phyloP scores from a whole-genome alignment of 2,329 filamentous ascomycete genomes.

The Cladosporium sp. region DNA sequence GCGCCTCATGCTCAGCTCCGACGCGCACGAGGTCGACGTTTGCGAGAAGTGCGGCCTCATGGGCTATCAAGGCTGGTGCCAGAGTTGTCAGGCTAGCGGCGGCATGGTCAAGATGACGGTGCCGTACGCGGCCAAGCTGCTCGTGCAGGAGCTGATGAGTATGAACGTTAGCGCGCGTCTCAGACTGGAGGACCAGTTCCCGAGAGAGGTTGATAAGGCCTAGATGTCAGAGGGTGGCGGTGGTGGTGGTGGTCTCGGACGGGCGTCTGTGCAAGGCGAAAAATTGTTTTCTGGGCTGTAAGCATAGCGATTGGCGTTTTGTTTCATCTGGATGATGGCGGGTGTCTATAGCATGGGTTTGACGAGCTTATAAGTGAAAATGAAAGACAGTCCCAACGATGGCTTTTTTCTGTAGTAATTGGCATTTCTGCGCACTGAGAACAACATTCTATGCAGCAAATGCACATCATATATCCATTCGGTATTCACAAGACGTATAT shows the following conservation, averaged over 20 bases:
- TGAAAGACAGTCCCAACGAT: background rate
- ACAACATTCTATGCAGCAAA: no score
- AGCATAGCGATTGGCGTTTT: slow-evolving; percentile 21
- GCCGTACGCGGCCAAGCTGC: slow-evolving; percentile 93
- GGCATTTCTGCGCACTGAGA: background rate
- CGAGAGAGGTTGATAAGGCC: slow-evolving; percentile 40
- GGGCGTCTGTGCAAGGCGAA: background rate
- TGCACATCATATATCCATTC: background rate
- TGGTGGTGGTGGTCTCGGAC: background rate
- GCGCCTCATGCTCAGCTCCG: slow-evolving; percentile 89
- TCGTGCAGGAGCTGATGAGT: slow-evolving; percentile 93
- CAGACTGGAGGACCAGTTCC: slow-evolving; percentile 92
- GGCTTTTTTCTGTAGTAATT: background rate
- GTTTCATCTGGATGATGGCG: background rate
- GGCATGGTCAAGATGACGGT: slow-evolving; percentile 91
- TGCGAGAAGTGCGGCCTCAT: slow-evolving; percentile 94
- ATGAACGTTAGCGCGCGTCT: slow-evolving; percentile 98
- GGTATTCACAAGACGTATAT: background rate
- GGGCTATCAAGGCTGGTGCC: slow-evolving; percentile 92
- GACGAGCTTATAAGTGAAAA: slow-evolving; percentile 2
- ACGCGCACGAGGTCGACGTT: slow-evolving; percentile 88
- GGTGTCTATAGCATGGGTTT: background rate
- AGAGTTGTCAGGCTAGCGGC: slow-evolving; percentile 83
- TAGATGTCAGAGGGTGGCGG: background rate
- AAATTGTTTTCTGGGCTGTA: slow-evolving; percentile 1